phyloP scores from a whole-genome alignment of 2,329 filamentous ascomycete genomes.

The Rugonectria rugulosa region DNA sequence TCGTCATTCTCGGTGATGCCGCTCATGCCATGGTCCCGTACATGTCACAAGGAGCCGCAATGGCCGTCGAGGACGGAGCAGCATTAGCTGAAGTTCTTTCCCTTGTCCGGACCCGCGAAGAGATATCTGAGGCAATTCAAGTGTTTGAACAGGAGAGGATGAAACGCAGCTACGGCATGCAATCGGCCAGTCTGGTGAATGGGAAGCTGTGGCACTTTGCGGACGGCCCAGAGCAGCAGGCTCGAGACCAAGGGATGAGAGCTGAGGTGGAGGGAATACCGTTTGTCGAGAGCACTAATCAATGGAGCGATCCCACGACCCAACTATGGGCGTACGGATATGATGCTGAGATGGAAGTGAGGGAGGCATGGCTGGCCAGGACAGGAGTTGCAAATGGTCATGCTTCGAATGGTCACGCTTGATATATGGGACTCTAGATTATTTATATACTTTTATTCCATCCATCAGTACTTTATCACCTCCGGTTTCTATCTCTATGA shows the following conservation, averaged over 20 bases:
- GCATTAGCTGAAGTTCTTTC: constrained; percentile 45
- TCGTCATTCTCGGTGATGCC: constrained; percentile 51
- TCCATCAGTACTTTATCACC: no score
- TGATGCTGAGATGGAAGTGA: constrained; percentile 50
- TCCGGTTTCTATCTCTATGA: no score
- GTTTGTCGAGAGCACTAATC: constrained; percentile 52
- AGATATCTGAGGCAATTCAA: constrained; percentile 43
- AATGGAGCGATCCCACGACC: constrained; percentile 57
- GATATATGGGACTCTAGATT: constrained; percentile 11
- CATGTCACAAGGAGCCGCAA: constrained; percentile 53
- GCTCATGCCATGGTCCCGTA: constrained; percentile 55
- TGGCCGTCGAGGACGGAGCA: constrained; percentile 53
- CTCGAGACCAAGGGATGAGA: constrained; percentile 50
- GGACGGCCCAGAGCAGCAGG: constrained; percentile 51
- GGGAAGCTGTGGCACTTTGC: constrained; percentile 56
- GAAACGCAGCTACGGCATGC: constrained; percentile 47
- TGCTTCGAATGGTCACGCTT: not conserved
- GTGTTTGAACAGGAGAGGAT: constrained; percentile 49
- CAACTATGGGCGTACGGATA: constrained; percentile 58
- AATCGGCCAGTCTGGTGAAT: constrained; percentile 54
- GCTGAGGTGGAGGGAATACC: constrained; percentile 48
- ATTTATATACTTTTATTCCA: no score
- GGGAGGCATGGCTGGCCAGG: not conserved
- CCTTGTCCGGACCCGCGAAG: constrained; percentile 32
- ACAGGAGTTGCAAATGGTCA: not conserved